Conservation (phyloP, 164 flowering plant species). For the Vitis labrusca region DNA sequence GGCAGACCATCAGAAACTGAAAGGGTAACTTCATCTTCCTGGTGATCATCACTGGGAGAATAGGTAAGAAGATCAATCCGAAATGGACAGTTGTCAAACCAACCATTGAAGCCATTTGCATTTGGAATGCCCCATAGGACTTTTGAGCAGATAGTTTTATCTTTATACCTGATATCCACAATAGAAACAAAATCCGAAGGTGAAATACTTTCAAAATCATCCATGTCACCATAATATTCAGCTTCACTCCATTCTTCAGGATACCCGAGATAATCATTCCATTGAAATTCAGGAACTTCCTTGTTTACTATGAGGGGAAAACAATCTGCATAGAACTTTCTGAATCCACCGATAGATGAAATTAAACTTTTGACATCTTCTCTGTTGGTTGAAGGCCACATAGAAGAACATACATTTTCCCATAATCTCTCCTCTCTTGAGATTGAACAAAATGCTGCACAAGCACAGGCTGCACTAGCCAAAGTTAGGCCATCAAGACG, state of each 20-base stretch:
- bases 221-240: conserved; percentile 72
- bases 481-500: conserved; percentile 88
- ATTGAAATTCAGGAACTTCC: conserved; percentile 56
- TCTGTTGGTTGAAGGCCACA: conserved; percentile 91
- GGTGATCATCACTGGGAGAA: conserved; percentile 46
- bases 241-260: conserved; percentile 83
- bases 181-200: conserved; percentile 84
- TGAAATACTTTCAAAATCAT: conserved; percentile 54
- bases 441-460: conserved; percentile 78
- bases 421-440: conserved; percentile 83
- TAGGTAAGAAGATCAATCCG: conserved; percentile 68
- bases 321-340: conserved; percentile 89
- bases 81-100: conserved; percentile 91
- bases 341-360: conserved; percentile 70
- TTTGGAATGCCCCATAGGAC: conserved; percentile 90
- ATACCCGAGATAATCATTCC: conserved; percentile 52
- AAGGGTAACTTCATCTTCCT: conserved; percentile 52
- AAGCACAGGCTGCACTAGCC: conserved; percentile 87
- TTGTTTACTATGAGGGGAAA: conserved; percentile 88
- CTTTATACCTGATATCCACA: conserved; percentile 77
- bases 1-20: conserved; percentile 80
- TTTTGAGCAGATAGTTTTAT: conserved; percentile 69
- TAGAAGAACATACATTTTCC: conserved; percentile 80
- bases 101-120: conserved; percentile 66
- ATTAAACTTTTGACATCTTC: conserved; percentile 77